Conservation (phyloP, 176 grass and related monocot species). For the Lolium multiflorum region DNA sequence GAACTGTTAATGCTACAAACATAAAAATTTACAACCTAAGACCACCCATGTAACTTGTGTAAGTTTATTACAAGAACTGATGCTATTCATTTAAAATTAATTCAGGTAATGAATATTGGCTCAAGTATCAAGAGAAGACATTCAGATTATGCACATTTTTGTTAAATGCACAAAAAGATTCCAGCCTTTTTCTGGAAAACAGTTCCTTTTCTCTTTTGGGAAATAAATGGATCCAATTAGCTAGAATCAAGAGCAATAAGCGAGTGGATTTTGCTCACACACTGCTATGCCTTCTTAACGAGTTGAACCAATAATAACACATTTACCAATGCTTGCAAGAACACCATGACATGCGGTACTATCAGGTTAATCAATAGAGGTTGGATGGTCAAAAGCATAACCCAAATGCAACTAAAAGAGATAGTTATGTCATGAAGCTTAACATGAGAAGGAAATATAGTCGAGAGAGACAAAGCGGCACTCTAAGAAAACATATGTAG, state of each 20-base stretch:
- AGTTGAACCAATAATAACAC: not conserved
- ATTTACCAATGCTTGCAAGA: not conserved
- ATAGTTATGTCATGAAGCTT: not conserved
- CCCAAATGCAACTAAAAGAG: not conserved
- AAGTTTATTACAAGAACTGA: conserved; percentile 12
- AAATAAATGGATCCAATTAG: conserved; percentile 5
- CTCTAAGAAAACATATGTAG: not conserved
- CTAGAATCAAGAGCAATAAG: conserved; percentile 6
- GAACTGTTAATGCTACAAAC: not conserved
- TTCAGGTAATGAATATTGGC: not conserved
- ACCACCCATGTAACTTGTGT: conserved; percentile 24
- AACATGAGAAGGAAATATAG: not conserved
- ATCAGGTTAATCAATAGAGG: not conserved
- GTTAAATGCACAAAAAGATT: not conserved
- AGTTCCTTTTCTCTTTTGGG: not conserved
- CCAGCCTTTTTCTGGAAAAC: not conserved
- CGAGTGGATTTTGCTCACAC: not conserved
- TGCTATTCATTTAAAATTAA: not conserved
- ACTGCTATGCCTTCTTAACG: conserved; percentile 4
- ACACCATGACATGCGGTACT: not conserved
- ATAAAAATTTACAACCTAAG: conserved; percentile 16
- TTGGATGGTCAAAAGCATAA: conserved; percentile 5
- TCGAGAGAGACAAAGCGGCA: not conserved
- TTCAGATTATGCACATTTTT: not conserved
- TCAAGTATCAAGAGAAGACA: conserved; percentile 1